Percentiles rank a stretch among this genome's conserved stretches.
phyloP scores from a whole-genome alignment of 495 filamentous ascomycete species.

The Pyronema domesticum region DNA sequence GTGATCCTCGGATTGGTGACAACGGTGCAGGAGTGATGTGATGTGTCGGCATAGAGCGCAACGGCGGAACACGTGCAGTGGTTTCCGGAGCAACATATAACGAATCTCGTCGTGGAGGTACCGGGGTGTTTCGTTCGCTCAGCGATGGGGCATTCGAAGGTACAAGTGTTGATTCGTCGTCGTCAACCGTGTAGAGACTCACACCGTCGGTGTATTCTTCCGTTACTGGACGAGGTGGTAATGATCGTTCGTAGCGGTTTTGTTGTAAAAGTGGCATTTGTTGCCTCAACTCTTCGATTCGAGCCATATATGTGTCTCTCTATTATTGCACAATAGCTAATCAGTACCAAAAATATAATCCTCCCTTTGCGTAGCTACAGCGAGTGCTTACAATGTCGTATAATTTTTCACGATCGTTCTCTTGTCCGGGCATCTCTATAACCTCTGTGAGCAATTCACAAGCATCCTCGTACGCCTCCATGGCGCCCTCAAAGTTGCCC shows the following conservation, averaged over 20 bases:
- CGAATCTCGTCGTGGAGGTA: constrained; percentile 27
- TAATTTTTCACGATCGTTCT: constrained; percentile 71
- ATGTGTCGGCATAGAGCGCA: constrained; percentile 14
- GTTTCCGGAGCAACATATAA: constrained; percentile 19
- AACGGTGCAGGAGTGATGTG: constrained; percentile 14
- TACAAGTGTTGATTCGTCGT: constrained; percentile 29
- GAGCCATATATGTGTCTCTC: constrained; percentile 74
- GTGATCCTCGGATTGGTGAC: constrained; percentile 7
- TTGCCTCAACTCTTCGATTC: constrained; percentile 65
- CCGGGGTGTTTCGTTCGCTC: constrained; percentile 10
- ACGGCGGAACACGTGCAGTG: constrained; percentile 15
- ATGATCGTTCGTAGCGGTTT: constrained; percentile 34
- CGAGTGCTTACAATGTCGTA: constrained; percentile 59
- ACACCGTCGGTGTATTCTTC: constrained; percentile 25
- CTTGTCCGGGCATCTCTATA: constrained; percentile 60
- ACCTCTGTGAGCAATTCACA: constrained; percentile 70
- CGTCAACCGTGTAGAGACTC: constrained; percentile 33
- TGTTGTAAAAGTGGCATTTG: constrained; percentile 43
- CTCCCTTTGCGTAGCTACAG: not conserved
- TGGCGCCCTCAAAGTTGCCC: constrained; percentile 80
- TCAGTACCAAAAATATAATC: not conserved
- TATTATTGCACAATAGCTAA: constrained; percentile 23
- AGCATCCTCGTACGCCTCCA: constrained; percentile 79
- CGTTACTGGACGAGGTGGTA: constrained; percentile 1
- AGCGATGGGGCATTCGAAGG: constrained; percentile 31